Evolutionary conservation across 306 rosid genomes (phyloP), one percentile per base, ranked within the genome.

Genomic region (Sindora glabra): DNA sequence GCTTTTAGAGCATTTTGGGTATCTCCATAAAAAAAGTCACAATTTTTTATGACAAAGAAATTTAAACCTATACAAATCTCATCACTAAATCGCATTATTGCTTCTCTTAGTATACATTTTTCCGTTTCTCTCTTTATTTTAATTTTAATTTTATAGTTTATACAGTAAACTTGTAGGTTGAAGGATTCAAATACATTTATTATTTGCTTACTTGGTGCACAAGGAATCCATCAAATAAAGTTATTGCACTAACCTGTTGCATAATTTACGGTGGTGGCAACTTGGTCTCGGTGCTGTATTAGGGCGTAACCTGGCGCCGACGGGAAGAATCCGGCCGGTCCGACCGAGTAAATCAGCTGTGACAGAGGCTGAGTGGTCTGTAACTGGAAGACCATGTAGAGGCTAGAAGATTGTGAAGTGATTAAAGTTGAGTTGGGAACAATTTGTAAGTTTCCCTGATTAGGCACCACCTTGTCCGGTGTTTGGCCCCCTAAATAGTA

Each of bases 321-420:
- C 26, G 96, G 96, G 13, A 75, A 67, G 16, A 70, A 0, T 2
- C 80, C 82, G 13, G 45, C 21, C 0, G 76, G 87, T 9, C 96
- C 94, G 8, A 82, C 15, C 1, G 89, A 77, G 32, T 65, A 88
- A n/a, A 88, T 15, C 46, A 88, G 44, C 17, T 24, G 66, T 1
- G 79, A 27, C 33, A 23, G 21, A 8, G 94, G 94, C 13, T 52
- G 77, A 29, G 5, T 51, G 23, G 77, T 60, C 26, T 73, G 59
- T 60, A 84, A 54, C 67, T 88, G 89, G 58, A 88, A 88, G 3
- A 56, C 77, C 68, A 88, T 22, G 75, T 75, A 80, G 22, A 73
- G 13, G 10, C 69, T 71, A 13, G 75, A 39, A 23, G 83, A 79
- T 53, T 75, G 87, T 25, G 77, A 65, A 64, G 79, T 74, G 44